Evolutionary conservation across 2,329 filamentous ascomycete genomes (phyloP).

Genomic region (Chrysoporthe deuterocubensis): DNA sequence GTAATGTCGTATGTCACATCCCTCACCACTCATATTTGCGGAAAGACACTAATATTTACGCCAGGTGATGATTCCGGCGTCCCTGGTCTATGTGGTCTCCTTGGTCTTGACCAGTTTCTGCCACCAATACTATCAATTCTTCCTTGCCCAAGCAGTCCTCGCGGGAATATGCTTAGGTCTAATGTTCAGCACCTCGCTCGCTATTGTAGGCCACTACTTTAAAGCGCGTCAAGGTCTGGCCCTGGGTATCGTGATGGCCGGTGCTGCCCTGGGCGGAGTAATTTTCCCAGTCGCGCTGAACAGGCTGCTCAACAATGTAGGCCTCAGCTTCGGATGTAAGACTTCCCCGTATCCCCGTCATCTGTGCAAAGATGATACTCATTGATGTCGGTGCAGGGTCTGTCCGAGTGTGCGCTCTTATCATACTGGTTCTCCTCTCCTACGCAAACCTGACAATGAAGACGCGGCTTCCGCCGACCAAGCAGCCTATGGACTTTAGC

Average conservation of each 20-base stretch:
- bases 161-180: slow-evolving; percentile 40
- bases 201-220: slow-evolving; percentile 35
- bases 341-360: not conserved
- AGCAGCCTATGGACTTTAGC: slow-evolving; percentile 28
- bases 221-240: slow-evolving; percentile 32
- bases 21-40: not conserved
- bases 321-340: slow-evolving; percentile 29
- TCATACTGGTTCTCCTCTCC: slow-evolving; percentile 42
- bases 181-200: slow-evolving; percentile 39
- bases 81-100: slow-evolving; percentile 26
- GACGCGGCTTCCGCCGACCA: slow-evolving; percentile 25
- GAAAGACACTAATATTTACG: not conserved
- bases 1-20: slow-evolving; percentile 20
- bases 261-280: slow-evolving; percentile 32
- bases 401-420: slow-evolving; percentile 30
- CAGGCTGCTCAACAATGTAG: slow-evolving; percentile 27
- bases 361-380: not conserved
- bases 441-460: slow-evolving; percentile 34
- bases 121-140: slow-evolving; percentile 29
- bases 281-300: slow-evolving; percentile 31
- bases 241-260: slow-evolving; percentile 32
- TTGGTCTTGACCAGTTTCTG: slow-evolving; percentile 27
- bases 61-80: slow-evolving; percentile 25
- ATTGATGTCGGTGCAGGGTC: slow-evolving; percentile 19
- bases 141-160: slow-evolving; percentile 27